phyloP scores from a whole-genome alignment of 2,329 filamentous ascomycete genomes.

The Cercospora berteroae region DNA sequence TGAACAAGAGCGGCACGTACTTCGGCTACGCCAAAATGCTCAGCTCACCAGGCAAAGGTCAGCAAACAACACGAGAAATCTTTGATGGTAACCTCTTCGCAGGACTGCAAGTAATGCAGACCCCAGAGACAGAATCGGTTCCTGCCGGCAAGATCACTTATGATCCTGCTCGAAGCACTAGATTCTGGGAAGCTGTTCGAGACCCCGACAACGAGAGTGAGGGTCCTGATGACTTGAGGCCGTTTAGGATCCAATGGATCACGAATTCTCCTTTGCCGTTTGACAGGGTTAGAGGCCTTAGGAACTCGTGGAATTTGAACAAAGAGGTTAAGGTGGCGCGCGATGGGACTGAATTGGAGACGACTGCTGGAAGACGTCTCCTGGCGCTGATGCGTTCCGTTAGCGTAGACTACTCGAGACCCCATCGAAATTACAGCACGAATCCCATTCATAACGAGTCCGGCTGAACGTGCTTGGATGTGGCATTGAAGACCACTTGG shows the following conservation, averaged over 20 bases:
- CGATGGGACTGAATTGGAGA: constrained; percentile 90
- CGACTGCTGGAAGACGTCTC: constrained; percentile 70
- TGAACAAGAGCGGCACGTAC: constrained; percentile 95
- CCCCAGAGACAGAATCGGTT: constrained; percentile 70
- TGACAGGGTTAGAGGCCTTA: constrained; percentile 77
- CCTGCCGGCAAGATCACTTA: constrained; percentile 85
- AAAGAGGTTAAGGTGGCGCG: constrained; percentile 93
- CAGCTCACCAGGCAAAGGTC: constrained; percentile 62
- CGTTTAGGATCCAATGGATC: constrained; percentile 86
- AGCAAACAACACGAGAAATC: background rate
- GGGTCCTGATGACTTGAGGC: constrained; percentile 60
- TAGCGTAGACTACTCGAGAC: background rate
- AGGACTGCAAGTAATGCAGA: constrained; percentile 58
- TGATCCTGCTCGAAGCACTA: constrained; percentile 84
- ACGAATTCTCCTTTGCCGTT: constrained; percentile 79
- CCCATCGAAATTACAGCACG: background rate
- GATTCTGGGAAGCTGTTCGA: constrained; percentile 89
- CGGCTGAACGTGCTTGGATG: background rate
- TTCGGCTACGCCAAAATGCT: constrained; percentile 92
- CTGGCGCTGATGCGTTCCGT: constrained; percentile 47
- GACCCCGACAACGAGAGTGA: constrained; percentile 52
- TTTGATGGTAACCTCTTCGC: constrained; percentile 60
- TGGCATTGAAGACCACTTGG: background rate
- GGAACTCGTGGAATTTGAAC: constrained; percentile 93
- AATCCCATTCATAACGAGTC: background rate